Base-by-base conservation (phyloP, 768 basidiomycete species). In the Jaapia argillacea region DNA sequence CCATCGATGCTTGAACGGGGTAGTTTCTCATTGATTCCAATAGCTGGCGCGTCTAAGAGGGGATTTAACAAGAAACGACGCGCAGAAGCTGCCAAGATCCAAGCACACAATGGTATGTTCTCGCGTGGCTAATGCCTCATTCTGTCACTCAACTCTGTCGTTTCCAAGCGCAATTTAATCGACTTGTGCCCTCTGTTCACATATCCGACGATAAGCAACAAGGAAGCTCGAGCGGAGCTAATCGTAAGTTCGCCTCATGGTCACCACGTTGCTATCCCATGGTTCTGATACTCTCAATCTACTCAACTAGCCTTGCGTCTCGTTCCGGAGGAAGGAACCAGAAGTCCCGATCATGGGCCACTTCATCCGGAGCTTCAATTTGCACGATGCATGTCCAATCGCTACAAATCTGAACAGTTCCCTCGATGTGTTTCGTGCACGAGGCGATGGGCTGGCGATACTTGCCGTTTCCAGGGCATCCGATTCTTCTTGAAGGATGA, bases 371-470 rank as follows among this genome's bases (percentile, higher is more conserved):
- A 89, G 54, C 65, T 82, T 21, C 86, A 89, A 46, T 79, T 77
- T 47, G 80, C 85, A 2, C 74, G 86, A 4, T 89, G 86, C 64
- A 89, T 89, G 86, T 86, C 85, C 0, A 82, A 77, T 52, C 72
- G 82, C 39, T 88, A 87, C 58, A 75, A 74, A 48, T 62, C 67
- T 36, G 83, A 86, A 50, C 68, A 72, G 41, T 85, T 87, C 59
- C 82, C 85, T 31, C 79, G 82, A 12, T 89, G 86, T 53, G 81
- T 88, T 26, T 81, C 85, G 2, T 89, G 86, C 58, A 87, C 81
- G 25, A 79, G 86, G 33, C 80, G 86, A 20, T 88, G 86, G 85
- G 85, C 85, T 1, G 85, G 86, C 31, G 86, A 89, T 56, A 87
- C 85, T 2, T 89, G 86, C 55, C 79, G 86, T 21, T 89, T 89